phyloP scores from a whole-genome alignment of 768 basidiomycete genomes.

The Suillus brevipes region DNA sequence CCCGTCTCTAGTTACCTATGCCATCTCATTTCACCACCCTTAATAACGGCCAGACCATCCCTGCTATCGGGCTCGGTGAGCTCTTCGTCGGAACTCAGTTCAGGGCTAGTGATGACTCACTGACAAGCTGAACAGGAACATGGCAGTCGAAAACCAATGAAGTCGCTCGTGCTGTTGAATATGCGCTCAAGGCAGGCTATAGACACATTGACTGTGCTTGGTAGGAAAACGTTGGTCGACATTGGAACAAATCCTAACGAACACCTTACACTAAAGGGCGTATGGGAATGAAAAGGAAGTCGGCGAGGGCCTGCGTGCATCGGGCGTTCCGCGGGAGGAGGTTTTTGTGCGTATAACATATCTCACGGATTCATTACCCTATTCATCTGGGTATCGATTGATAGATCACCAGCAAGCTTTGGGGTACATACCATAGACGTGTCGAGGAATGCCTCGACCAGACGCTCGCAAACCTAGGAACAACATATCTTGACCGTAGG shows the following conservation, averaged over 20 bases:
- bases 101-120: neutral
- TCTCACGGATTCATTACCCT: neutral
- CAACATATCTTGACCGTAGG: constrained; percentile 80
- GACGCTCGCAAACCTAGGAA: constrained; percentile 76
- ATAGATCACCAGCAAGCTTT: constrained; percentile 73
- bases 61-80: constrained; percentile 59
- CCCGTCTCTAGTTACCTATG: constrained; percentile 25
- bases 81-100: constrained; percentile 9
- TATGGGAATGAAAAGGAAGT: constrained; percentile 83
- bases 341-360: constrained; percentile 50
- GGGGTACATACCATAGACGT: constrained; percentile 65
- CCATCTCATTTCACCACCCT: constrained; percentile 52
- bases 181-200: constrained; percentile 78
- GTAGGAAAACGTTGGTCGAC: constrained; percentile 22
- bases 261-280: constrained; percentile 37
- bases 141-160: constrained; percentile 80
- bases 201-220: constrained; percentile 74
- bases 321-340: constrained; percentile 75
- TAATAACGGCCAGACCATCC: constrained; percentile 59
- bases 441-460: constrained; percentile 76
- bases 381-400: constrained; percentile 24
- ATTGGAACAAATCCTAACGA: constrained; percentile 16
- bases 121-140: constrained; percentile 53
- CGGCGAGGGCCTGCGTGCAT: constrained; percentile 74
- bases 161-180: constrained; percentile 67